phyloP scores from a whole-genome alignment of 495 filamentous ascomycete genomes.

The Trichoderma erinaceum region DNA sequence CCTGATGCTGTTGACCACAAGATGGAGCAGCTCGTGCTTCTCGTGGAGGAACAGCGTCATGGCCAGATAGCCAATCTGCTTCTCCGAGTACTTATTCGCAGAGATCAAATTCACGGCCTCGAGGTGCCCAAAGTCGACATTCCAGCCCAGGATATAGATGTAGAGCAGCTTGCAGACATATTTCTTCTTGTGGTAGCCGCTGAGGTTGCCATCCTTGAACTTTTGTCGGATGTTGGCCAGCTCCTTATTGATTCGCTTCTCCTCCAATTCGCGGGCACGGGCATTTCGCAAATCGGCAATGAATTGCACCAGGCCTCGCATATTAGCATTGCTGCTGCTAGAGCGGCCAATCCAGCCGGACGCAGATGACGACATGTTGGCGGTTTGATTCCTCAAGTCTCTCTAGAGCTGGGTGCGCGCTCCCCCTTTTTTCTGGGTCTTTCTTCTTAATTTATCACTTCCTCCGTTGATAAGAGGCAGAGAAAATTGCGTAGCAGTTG shows the following conservation, averaged over 20 bases:
- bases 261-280: conserved; percentile 88
- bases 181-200: conserved; percentile 99
- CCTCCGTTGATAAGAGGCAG: not conserved
- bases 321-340: conserved; percentile 59
- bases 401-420: not conserved
- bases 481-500: conserved; percentile 2
- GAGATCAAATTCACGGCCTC: conserved; percentile 98
- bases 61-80: conserved; percentile 97
- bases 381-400: conserved; percentile 9
- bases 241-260: conserved; percentile 99
- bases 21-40: conserved; percentile 87
- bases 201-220: conserved; percentile 81
- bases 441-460: not conserved
- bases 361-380: conserved; percentile 45
- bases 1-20: conserved; percentile 97
- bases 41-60: conserved; percentile 98
- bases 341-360: conserved; percentile 57
- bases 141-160: conserved; percentile 98
- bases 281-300: conserved; percentile 96
- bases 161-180: conserved; percentile 99
- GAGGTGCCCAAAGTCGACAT: conserved; percentile 97
- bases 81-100: conserved; percentile 95
- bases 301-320: conserved; percentile 90
- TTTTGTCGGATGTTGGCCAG: conserved; percentile 93
- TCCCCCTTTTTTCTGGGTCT: conserved; percentile 1